Evolutionary conservation across 2,329 filamentous ascomycete species (phyloP).

Genomic region (Cytospora mali): DNA sequence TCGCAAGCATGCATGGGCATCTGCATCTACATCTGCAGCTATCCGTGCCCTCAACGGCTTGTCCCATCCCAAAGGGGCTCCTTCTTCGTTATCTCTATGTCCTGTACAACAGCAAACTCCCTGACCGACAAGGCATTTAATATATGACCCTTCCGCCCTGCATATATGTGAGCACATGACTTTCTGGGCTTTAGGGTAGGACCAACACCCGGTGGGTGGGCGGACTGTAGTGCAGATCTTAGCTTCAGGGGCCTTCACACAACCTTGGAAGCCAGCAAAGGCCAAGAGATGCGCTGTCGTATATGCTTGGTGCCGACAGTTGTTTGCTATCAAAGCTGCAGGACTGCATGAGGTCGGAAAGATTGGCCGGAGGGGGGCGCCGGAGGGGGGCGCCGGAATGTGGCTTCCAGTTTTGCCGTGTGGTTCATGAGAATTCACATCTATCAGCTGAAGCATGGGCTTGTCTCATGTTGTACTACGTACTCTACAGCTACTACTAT

Average conservation of each 20-base stretch:
- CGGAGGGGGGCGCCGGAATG: too few relatives aligned
- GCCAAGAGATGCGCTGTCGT: neutral
- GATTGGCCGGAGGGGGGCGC: too few relatives aligned
- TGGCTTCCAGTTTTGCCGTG: neutral
- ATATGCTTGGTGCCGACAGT: too few relatives aligned
- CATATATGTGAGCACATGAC: neutral
- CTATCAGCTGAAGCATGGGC: too few relatives aligned
- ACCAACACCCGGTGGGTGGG: constrained; percentile 2
- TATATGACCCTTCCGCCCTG: neutral
- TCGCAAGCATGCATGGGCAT: neutral
- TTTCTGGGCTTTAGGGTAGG: neutral
- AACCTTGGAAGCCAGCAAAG: constrained; percentile 9
- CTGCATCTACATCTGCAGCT: neutral
- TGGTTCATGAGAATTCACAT: too few relatives aligned
- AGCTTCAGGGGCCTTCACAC: neutral
- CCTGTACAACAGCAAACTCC: neutral
- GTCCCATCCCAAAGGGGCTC: too few relatives aligned
- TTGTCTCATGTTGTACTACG: neutral
- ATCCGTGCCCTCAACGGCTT: neutral
- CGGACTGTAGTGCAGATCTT: constrained; percentile 17
- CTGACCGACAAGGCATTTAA: neutral
- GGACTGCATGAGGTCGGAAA: neutral
- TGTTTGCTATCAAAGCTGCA: neutral
- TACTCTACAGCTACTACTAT: too few relatives aligned
- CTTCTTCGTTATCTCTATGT: too few relatives aligned